Percentiles rank a stretch among this genome's conserved stretches.
Conservation (phyloP, 805 yeast species). For the Saturnispora ahearnii region DNA sequence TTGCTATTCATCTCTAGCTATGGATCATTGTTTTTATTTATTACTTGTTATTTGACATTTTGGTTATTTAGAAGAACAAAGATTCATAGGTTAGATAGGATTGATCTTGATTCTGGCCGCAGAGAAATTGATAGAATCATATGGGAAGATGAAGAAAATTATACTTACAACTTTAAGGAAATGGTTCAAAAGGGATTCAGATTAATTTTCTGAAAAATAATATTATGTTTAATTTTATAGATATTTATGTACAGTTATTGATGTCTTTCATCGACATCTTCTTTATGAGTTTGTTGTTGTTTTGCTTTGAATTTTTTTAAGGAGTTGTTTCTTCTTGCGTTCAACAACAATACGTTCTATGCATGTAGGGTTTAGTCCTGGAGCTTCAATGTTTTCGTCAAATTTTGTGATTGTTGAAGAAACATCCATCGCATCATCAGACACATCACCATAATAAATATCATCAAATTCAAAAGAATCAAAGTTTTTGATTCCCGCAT, state of each 20-base stretch:
- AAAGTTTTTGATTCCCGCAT: conserved; percentile 9
- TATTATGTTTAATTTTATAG: conserved; percentile 8
- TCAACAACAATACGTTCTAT: conserved; percentile 41
- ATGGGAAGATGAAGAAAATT: conserved; percentile 63
- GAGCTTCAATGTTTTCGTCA: neutral
- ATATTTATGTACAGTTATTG: neutral
- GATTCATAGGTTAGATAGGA: conserved; percentile 57
- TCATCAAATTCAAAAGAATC: conserved; percentile 16
- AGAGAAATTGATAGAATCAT: conserved; percentile 72
- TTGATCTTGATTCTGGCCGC: conserved; percentile 78
- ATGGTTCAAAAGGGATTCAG: conserved; percentile 19
- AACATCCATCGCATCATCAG: conserved; percentile 18
- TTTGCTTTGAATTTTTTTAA: conserved; percentile 31
- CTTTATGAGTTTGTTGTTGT: conserved; percentile 11
- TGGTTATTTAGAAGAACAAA: conserved; percentile 53
- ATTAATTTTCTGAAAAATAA: conserved; percentile 5
- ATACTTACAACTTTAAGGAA: conserved; percentile 27
- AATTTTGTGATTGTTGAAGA: neutral
- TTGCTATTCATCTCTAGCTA: conserved; percentile 45
- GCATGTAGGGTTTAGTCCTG: neutral
- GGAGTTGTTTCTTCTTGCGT: conserved; percentile 34
- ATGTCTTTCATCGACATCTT: neutral
- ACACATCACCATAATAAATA: conserved; percentile 18
- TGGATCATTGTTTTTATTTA: conserved; percentile 40
- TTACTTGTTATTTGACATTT: conserved; percentile 37